Percentiles rank a stretch among this genome's conserved stretches.
phyloP scores from a whole-genome alignment of 352 stramenopile genomes.

The Phytophthora syringae region DNA sequence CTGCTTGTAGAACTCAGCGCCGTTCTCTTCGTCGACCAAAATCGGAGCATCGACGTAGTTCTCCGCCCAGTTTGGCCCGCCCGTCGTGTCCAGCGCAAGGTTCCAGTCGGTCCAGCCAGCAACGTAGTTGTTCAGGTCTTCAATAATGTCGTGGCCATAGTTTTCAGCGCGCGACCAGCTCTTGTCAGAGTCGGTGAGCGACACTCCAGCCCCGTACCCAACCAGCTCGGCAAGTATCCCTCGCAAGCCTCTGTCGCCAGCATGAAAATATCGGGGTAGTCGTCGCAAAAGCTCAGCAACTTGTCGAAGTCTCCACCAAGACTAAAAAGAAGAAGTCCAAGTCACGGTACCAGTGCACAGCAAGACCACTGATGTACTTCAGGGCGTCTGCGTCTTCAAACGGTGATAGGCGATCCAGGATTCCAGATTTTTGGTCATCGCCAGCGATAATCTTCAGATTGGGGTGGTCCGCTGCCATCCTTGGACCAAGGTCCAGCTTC shows the following conservation, averaged over 20 bases:
- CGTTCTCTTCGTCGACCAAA: constrained; percentile 60
- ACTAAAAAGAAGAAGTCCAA: constrained; percentile 69
- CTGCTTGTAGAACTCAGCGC: constrained; percentile 81
- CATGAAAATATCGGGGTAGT: constrained; percentile 83
- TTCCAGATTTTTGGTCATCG: constrained; percentile 84
- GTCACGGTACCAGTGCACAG: constrained; percentile 90
- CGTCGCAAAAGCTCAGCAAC: too few relatives aligned
- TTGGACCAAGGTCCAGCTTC: constrained; percentile 75
- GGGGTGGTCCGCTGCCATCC: constrained; percentile 69
- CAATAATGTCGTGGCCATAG: constrained; percentile 88
- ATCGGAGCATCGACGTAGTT: constrained; percentile 83
- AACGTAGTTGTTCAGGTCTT: constrained; percentile 80
- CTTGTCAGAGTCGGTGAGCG: constrained; percentile 62
- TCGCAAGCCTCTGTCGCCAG: constrained; percentile 82
- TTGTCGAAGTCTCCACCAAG: constrained; percentile 57
- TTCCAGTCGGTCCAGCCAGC: constrained; percentile 92
- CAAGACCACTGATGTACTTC: constrained; percentile 82
- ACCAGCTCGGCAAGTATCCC: constrained; percentile 58
- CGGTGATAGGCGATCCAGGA: constrained; percentile 50
- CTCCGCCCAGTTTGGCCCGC: constrained; percentile 77
- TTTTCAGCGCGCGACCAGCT: constrained; percentile 60
- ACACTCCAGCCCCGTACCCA: too few relatives aligned
- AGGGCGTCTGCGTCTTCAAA: constrained; percentile 53
- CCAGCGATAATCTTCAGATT: constrained; percentile 85
- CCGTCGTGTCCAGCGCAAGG: constrained; percentile 69